Base-by-base conservation (phyloP, 176 grass and related monocot species). In the Oryza glaberrima region DNA sequence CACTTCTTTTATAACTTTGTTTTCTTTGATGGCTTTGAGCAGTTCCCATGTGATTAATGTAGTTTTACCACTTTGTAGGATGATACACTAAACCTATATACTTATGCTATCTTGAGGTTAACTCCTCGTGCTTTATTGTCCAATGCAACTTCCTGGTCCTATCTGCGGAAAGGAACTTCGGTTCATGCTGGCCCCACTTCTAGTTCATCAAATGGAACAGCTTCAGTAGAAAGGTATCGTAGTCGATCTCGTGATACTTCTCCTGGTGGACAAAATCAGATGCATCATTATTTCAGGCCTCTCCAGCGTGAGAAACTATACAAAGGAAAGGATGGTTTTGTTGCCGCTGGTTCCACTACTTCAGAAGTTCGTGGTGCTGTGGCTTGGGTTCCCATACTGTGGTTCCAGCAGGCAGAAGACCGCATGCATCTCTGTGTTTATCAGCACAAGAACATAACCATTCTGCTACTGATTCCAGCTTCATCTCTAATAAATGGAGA, bases 251-350 rank as follows among this genome's bases (percentile, higher is more conserved):
- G 51, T 87, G 84, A 94, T 88, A 90, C 86, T 86, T 96, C 91
- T 86, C 80, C 91, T 69, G 83, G 74, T 87, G 88, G 88, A 81
- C 88, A 89, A 89, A 93, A 84, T 87, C 86, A 82, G 86, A 88
- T 82, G 75, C 66, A 73, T 77, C 67, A 72, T 79, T 90, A 89
- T 80, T 86, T 85, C 85, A 96, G 93, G 88, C 93, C 91, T 75
- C 86, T 99, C 19, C 84, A 94, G 81, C 87, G 86, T 26, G 91
- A 92, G 74, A 99, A 92, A 67, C 92, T 94, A 86, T 92, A 84
- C 43, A 99, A 91, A 86, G 91, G 93, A 89, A 96, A 96, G 81
- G 93, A 99, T 36, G 96, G 96, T 54, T 96, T 99, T 89, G 52
- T 96, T 84, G 77, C 88, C 44, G 69, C 88, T 87, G 92, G 85